Evolutionary conservation across 2,329 filamentous ascomycete genomes (phyloP), one percentile per base, ranked within the genome.

Genomic region (Alternaria postmessia): DNA sequence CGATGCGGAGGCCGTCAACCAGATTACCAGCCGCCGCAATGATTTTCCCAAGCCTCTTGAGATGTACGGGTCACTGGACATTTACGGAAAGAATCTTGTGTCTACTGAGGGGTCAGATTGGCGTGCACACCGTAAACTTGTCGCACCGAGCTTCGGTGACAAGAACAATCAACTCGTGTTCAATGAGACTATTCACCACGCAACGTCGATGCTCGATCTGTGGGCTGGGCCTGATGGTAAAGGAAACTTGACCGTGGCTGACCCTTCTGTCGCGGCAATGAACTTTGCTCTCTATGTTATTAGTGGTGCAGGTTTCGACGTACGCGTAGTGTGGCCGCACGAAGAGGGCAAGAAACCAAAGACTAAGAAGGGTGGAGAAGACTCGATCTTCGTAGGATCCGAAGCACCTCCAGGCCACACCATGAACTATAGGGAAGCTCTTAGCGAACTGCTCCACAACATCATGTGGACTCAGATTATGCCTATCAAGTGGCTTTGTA

Each of bases 141-240:
- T 88, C 0, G 86, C 88, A 28, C 87, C 90, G 0, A 87, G 87
- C 4, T 94, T 94, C 77, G 92, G 89, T 58, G 91, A 94, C 80
- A 88, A 85, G 78, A 94, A 92, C 75, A 89, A 91, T 57, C 82
- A 84, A 14, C 75, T 91, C 26, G 88, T 91, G 1, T 92, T 89
- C 76, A 80, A 79, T 8, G 88, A 91, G 73, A 83, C 85, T 1
- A 80, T 90, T 56, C 79, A 82, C 57, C 91, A 94, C 79, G 86
- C 89, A 0, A 65, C 68, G 56, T 72, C 74, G 11, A 56, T 78
- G 9, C 65, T 78, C 24, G 61, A 65, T 7, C 62, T 77, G 12
- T 79, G 76, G 77, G 69, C 69, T 18, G 68, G 71, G 14, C 49
- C 64, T 8, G 66, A 68, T 54, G 72, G 70, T 2, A 49, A 41